Conservation (phyloP, 2,329 filamentous ascomycete genomes). For the Parastagonospora nodorum region DNA sequence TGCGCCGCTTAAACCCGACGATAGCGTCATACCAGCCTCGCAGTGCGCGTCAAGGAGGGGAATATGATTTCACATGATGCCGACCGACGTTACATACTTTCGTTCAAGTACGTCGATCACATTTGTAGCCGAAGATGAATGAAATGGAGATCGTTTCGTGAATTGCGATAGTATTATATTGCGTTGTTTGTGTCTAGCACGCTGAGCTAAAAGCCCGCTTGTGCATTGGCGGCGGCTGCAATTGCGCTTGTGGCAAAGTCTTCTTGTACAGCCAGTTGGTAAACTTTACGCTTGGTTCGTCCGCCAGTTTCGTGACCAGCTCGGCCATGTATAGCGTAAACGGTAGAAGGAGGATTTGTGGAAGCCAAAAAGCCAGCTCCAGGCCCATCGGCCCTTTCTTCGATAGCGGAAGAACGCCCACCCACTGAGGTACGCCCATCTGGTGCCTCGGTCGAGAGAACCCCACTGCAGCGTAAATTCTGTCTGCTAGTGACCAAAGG, state of each 20-base stretch:
- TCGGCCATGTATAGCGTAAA: slow-evolving; percentile 40
- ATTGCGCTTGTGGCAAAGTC: slow-evolving; percentile 37
- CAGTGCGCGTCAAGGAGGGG: not conserved
- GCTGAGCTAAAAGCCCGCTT: slow-evolving; percentile 3
- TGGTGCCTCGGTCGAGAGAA: slow-evolving; percentile 57
- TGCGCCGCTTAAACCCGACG: slow-evolving; percentile 4
- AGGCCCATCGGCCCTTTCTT: slow-evolving; percentile 63
- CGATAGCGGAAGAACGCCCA: slow-evolving; percentile 61
- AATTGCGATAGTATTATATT: not conserved
- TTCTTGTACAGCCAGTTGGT: slow-evolving; percentile 60
- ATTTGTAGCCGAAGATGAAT: not conserved
- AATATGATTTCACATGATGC: slow-evolving; percentile 18
- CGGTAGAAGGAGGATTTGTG: slow-evolving; percentile 58
- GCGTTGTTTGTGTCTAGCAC: not conserved
- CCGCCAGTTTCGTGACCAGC: slow-evolving; percentile 41
- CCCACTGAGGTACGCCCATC: slow-evolving; percentile 61
- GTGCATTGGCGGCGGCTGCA: slow-evolving; percentile 9
- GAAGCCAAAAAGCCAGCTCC: slow-evolving; percentile 59
- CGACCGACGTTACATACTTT: slow-evolving; percentile 5
- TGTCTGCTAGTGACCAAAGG: slow-evolving; percentile 53
- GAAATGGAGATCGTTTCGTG: not conserved
- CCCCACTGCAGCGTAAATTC: slow-evolving; percentile 66
- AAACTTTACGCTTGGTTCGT: slow-evolving; percentile 60
- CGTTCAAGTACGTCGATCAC: not conserved
- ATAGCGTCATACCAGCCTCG: not conserved